A percentile compares a stretch with the other conserved stretches of the same genome.
These are phyloP conservation scores for Sphaerostilbella broomeana DNA, from an alignment of 2,329 filamentous ascomycete species.

Conservation along the genomic window DNA sequence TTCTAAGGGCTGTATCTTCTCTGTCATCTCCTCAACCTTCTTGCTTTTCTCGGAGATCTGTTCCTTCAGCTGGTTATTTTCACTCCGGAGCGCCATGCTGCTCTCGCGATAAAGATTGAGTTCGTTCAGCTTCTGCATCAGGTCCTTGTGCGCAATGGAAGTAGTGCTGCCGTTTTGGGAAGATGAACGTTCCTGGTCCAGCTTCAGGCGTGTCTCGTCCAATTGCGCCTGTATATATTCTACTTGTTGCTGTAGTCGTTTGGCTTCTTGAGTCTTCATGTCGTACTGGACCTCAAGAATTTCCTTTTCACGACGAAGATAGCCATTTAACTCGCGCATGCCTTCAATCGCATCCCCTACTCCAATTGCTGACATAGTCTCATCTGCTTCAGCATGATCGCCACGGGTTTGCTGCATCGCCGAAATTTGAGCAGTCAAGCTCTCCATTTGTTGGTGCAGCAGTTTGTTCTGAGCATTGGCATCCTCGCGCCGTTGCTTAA, in stretches of 20 bases:
- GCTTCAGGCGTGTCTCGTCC: conserved; percentile 79
- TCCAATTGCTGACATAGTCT: conserved; percentile 45
- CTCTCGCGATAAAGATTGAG: conserved; percentile 95
- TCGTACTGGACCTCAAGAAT: conserved; percentile 97
- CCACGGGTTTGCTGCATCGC: conserved; percentile 70
- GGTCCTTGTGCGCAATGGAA: conserved; percentile 74
- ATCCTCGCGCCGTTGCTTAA: conserved; percentile 74
- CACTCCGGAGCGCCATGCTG: conserved; percentile 81
- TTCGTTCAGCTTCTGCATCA: conserved; percentile 92
- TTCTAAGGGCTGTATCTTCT: conserved; percentile 75
- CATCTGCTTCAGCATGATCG: conserved; percentile 43
- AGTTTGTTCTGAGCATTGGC: conserved; percentile 84
- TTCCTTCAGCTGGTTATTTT: conserved; percentile 71
- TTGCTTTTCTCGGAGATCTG: conserved; percentile 68
- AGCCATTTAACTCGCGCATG: conserved; percentile 84
- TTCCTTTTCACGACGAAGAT: conserved; percentile 90
- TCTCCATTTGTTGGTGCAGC: conserved; percentile 82
- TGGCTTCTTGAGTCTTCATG: conserved; percentile 78
- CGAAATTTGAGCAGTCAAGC: conserved; percentile 71
- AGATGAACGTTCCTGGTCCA: conserved; percentile 80
- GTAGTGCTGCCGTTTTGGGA: conserved; percentile 65
- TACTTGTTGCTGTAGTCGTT: conserved; percentile 82
- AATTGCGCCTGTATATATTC: conserved; percentile 82
- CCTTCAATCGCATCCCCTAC: conserved; percentile 61
- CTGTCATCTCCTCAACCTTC: conserved; percentile 67